Conservation (phyloP, 331 rosid genomes). For the Rosa hybrid region DNA sequence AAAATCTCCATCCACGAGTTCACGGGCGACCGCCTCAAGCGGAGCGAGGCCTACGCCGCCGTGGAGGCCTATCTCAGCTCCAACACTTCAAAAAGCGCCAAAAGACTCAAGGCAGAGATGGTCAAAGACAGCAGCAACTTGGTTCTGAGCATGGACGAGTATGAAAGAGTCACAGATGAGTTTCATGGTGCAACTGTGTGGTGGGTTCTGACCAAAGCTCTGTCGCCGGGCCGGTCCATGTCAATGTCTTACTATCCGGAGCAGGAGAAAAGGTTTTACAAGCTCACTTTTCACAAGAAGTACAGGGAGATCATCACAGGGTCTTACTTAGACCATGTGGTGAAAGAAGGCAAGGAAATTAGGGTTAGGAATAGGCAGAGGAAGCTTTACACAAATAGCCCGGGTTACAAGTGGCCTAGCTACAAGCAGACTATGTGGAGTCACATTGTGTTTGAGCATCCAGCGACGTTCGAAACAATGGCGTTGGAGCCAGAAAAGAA, state of each 20-base stretch:
- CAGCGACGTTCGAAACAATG: conserved; percentile 73
- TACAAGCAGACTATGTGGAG: conserved; percentile 83
- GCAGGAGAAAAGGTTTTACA: conserved; percentile 61
- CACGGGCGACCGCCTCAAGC: conserved; percentile 63
- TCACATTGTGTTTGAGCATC: conserved; percentile 84
- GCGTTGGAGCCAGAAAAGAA: conserved; percentile 71
- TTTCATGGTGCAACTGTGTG: conserved; percentile 47
- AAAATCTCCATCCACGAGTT: conserved; percentile 68
- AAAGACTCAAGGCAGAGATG: conserved; percentile 79
- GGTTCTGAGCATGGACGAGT: conserved; percentile 76
- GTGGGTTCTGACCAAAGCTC: conserved; percentile 57
- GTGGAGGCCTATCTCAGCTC: conserved; percentile 77
- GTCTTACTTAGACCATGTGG: conserved; percentile 58
- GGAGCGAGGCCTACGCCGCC: conserved; percentile 69
- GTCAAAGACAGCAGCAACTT: conserved; percentile 54
- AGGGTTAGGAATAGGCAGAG: conserved; percentile 60
- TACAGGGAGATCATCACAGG: conserved; percentile 53
- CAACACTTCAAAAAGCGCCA: conserved; percentile 66
- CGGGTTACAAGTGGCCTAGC: conserved; percentile 78
- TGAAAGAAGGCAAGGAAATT: conserved; percentile 71
- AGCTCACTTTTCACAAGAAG: conserved; percentile 55
- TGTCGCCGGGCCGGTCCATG: conserved; percentile 33
- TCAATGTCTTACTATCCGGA: conserved; percentile 56
- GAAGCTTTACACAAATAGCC: conserved; percentile 73
- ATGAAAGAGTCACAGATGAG: conserved; percentile 63